A percentile compares a stretch with the other conserved stretches of the same genome.
These are phyloP conservation scores for Aphanomyces stellatus DNA, from an alignment of 352 stramenopile species.

Conservation along the genomic window DNA sequence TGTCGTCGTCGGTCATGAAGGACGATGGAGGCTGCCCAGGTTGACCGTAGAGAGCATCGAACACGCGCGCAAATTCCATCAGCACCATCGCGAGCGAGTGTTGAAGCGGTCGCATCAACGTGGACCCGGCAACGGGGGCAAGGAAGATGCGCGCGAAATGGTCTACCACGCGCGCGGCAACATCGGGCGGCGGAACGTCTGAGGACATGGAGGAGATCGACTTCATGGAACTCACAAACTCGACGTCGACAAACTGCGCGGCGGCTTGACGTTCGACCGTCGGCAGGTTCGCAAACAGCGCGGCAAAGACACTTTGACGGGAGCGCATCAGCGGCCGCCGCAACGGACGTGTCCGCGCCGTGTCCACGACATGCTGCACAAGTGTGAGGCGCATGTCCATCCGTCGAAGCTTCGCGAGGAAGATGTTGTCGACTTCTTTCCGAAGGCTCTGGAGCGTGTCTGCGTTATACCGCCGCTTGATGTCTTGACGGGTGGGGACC, in stretches of 20 bases:
- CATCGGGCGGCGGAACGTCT: neutral
- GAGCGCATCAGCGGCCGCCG: neutral
- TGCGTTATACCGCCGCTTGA: neutral
- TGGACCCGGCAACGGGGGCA: neutral
- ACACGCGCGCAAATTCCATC: conserved; percentile 11
- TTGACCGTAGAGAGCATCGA: conserved; percentile 4
- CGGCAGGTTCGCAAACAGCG: conserved; percentile 1
- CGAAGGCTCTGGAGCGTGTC: neutral
- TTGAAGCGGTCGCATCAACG: neutral
- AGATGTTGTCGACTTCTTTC: neutral
- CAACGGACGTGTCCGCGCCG: neutral
- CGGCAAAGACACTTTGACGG: conserved; percentile 3
- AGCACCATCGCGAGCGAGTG: conserved; percentile 8
- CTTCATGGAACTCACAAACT: neutral
- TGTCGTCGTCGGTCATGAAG: neutral
- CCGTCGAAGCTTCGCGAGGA: neutral
- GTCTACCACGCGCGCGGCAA: neutral
- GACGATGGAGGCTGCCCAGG: neutral
- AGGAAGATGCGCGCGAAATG: conserved; percentile 11
- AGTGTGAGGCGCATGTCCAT: neutral
- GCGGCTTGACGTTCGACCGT: neutral
- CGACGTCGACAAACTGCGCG: neutral
- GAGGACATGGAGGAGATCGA: neutral
- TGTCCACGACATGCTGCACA: neutral
- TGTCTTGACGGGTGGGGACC: neutral